Percentiles rank a stretch among this genome's conserved stretches.
Conservation (phyloP, 2,329 filamentous ascomycete genomes). For the Colletotrichum paranaense region DNA sequence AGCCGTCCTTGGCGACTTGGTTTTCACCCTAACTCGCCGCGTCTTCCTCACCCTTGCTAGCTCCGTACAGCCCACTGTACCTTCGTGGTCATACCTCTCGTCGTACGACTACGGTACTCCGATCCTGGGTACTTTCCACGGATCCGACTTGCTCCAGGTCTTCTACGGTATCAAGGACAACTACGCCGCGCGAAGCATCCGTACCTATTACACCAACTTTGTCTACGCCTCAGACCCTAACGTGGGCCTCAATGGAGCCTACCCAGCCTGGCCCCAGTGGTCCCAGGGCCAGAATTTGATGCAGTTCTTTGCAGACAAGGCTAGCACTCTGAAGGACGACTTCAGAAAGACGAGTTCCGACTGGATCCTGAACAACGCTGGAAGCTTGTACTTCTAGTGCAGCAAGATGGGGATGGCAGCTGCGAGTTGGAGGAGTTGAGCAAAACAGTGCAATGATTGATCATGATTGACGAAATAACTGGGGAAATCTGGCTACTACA, state of each 20-base stretch:
- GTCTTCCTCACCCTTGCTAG: constrained; percentile 58
- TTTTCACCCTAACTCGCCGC: constrained; percentile 56
- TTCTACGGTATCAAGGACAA: constrained; percentile 59
- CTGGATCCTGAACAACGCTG: constrained; percentile 38
- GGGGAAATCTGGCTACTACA: background rate
- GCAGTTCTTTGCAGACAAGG: constrained; percentile 53
- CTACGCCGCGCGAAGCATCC: constrained; percentile 45
- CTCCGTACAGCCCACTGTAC: constrained; percentile 62
- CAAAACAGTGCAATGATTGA: background rate
- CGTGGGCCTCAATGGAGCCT: constrained; percentile 52
- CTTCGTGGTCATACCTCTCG: constrained; percentile 79
- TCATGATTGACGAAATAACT: background rate
- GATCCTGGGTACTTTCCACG: constrained; percentile 82
- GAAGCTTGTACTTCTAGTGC: background rate
- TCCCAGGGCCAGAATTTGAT: constrained; percentile 60
- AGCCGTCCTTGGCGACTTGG: constrained; percentile 72
- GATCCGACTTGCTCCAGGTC: constrained; percentile 74
- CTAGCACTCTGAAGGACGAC: constrained; percentile 49
- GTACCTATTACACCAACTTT: constrained; percentile 79
- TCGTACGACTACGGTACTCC: constrained; percentile 79
- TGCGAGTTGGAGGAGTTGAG: background rate
- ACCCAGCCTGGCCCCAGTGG: constrained; percentile 56
- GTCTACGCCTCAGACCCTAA: constrained; percentile 79
- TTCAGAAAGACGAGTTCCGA: constrained; percentile 47
- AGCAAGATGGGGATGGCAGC: background rate